phyloP scores from a whole-genome alignment of 768 basidiomycete species.

The Kwoniella dendrophila region DNA sequence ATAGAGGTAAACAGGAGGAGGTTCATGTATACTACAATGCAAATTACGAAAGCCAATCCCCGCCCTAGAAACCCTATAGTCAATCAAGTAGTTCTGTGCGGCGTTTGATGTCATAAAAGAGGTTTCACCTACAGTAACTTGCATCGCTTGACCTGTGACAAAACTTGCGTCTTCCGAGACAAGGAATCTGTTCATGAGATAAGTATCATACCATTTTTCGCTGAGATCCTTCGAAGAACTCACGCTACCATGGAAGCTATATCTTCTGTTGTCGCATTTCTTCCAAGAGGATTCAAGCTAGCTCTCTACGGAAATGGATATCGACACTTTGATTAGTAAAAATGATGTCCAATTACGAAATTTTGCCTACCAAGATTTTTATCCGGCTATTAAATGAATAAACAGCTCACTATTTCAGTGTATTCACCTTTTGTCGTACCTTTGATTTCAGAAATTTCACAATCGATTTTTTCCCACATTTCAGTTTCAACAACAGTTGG shows the following conservation, averaged over 20 bases:
- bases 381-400: not conserved
- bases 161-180: slow-evolving; percentile 6
- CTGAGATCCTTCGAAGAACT: not conserved
- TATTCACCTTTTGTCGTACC: slow-evolving; percentile 6
- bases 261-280: slow-evolving; percentile 17
- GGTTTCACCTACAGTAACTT: slow-evolving; percentile 12
- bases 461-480: slow-evolving; percentile 13
- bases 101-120: not conserved
- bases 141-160: slow-evolving; percentile 16
- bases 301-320: not conserved
- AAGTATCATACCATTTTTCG: too few species aligned
- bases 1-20: not conserved
- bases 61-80: too few species aligned
- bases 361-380: not conserved
- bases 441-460: not conserved
- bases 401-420: slow-evolving; percentile 3
- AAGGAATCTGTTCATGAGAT: slow-evolving; percentile 3
- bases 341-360: not conserved
- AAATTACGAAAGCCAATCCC: slow-evolving; percentile 15
- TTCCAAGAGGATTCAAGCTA: slow-evolving; percentile 4
- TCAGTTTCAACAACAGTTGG: slow-evolving; percentile 17
- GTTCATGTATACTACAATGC: not conserved
- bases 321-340: not conserved
- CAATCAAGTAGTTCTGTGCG: not conserved
- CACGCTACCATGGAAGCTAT: slow-evolving; percentile 16